Evolutionary conservation across 2,329 filamentous ascomycete genomes (phyloP).

Genomic region (Pestalotiopsis sp.): DNA sequence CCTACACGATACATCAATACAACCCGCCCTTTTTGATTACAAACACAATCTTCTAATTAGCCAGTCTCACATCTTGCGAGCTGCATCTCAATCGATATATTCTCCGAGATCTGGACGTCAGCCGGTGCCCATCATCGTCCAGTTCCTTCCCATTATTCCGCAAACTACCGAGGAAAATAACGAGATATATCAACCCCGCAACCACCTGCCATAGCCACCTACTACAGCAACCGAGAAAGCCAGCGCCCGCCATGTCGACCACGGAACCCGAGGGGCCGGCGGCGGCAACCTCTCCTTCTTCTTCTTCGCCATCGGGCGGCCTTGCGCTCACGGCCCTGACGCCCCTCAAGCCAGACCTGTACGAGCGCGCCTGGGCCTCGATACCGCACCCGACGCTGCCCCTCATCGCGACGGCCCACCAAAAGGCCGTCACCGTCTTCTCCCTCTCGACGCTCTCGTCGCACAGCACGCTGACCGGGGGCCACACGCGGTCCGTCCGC

Average conservation of each 20-base stretch:
- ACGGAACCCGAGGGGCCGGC: conserved; percentile 4
- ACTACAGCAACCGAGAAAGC: neutral
- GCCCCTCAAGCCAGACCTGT: conserved; percentile 58
- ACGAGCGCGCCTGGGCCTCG: conserved; percentile 82
- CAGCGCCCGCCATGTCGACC: neutral
- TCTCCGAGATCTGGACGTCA: no score
- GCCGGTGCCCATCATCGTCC: no score
- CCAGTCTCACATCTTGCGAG: no score
- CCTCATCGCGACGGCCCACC: conserved; percentile 84
- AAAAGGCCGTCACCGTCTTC: conserved; percentile 87
- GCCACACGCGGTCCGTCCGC: conserved; percentile 89
- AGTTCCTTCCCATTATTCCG: no score
- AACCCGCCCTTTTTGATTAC: neutral
- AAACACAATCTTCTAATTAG: neutral
- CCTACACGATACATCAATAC: neutral
- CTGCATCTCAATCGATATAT: no score
- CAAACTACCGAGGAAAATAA: neutral
- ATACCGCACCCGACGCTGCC: conserved; percentile 85
- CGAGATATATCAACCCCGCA: neutral
- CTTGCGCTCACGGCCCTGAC: conserved; percentile 46
- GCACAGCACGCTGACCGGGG: conserved; percentile 79
- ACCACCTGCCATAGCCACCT: neutral
- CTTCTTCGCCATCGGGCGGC: neutral
- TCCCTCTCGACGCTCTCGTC: conserved; percentile 80
- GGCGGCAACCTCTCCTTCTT: neutral